phyloP scores from a whole-genome alignment of 106 monocot genomes.

The Vanilla planifolia region DNA sequence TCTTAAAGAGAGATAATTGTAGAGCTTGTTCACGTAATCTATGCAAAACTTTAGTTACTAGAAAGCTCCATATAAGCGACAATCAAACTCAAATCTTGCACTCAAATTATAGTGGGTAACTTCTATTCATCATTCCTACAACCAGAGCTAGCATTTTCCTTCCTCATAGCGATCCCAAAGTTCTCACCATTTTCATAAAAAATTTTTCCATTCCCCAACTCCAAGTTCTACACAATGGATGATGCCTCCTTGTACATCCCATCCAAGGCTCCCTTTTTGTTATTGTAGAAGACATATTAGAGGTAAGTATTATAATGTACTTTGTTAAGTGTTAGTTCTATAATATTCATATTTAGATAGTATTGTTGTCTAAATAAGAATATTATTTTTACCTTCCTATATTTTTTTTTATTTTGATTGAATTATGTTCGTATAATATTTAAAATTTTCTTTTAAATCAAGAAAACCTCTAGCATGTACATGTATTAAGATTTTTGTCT shows the following conservation, averaged over 20 bases:
- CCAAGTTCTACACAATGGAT: constrained; percentile 39
- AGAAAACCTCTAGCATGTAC: too few species aligned
- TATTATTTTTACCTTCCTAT: too few species aligned
- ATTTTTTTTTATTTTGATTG: too few species aligned
- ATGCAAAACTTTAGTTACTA: neutral
- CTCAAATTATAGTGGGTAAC: constrained; percentile 33
- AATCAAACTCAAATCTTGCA: constrained; percentile 5
- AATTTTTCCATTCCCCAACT: constrained; percentile 42
- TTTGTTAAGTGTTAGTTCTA: too few species aligned
- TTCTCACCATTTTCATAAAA: constrained; percentile 53
- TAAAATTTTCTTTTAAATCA: too few species aligned
- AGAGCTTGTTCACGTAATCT: neutral
- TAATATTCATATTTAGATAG: too few species aligned
- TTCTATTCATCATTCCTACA: constrained; percentile 30
- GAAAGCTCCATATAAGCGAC: neutral
- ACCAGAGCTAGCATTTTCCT: too few species aligned
- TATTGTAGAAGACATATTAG: constrained; percentile 47
- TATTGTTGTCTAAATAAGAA: too few species aligned
- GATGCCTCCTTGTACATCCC: constrained; percentile 39
- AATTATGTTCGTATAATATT: too few species aligned
- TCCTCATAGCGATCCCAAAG: constrained; percentile 59
- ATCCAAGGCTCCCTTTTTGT: constrained; percentile 34
- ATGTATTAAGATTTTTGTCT: too few species aligned
- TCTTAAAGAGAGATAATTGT: neutral
- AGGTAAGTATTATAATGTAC: too few species aligned